phyloP scores from a whole-genome alignment of 768 basidiomycete genomes.

The Hygrophorus pudorinus region DNA sequence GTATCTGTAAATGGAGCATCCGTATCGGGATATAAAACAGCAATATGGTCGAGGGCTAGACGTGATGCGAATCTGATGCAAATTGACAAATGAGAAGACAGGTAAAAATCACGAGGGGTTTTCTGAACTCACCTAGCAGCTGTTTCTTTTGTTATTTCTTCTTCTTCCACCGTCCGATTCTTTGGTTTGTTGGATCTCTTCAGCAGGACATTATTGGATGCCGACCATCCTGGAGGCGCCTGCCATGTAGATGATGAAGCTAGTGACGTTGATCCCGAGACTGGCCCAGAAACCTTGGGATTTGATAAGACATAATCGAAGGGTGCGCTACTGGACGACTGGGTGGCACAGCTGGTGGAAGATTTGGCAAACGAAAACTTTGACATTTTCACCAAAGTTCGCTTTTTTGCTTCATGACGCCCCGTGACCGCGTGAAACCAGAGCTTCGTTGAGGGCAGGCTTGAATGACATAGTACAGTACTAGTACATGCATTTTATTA shows the following conservation, averaged over 20 bases:
- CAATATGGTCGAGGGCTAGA: slow-evolving; percentile 53
- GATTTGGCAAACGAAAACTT: slow-evolving; percentile 22
- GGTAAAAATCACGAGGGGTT: slow-evolving; percentile 1
- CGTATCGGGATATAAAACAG: slow-evolving; percentile 52
- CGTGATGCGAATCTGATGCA: slow-evolving; percentile 43
- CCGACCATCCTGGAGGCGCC: slow-evolving; percentile 2
- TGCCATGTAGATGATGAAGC: slow-evolving; percentile 22
- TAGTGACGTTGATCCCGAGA: slow-evolving; percentile 11
- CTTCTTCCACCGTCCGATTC: slow-evolving; percentile 39
- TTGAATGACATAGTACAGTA: no score
- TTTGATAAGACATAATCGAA: slow-evolving; percentile 8
- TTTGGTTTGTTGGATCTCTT: slow-evolving; percentile 22
- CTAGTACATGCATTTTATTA: no score
- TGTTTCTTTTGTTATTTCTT: slow-evolving; percentile 33
- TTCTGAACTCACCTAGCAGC: slow-evolving; percentile 35
- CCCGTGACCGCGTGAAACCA: slow-evolving; percentile 2
- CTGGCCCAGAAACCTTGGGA: neutral
- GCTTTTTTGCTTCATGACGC: slow-evolving; percentile 1
- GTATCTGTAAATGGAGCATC: slow-evolving; percentile 59
- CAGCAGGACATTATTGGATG: slow-evolving; percentile 1
- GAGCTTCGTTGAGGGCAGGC: slow-evolving; percentile 27
- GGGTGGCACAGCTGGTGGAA: slow-evolving; percentile 14
- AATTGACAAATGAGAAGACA: slow-evolving; percentile 1
- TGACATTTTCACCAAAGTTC: slow-evolving; percentile 31
- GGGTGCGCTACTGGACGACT: slow-evolving; percentile 11